Evolutionary conservation across 1,284 basidiomycete species (phyloP), one percentile per base, ranked within the genome.

Genomic region (Moniliella sp.): DNA sequence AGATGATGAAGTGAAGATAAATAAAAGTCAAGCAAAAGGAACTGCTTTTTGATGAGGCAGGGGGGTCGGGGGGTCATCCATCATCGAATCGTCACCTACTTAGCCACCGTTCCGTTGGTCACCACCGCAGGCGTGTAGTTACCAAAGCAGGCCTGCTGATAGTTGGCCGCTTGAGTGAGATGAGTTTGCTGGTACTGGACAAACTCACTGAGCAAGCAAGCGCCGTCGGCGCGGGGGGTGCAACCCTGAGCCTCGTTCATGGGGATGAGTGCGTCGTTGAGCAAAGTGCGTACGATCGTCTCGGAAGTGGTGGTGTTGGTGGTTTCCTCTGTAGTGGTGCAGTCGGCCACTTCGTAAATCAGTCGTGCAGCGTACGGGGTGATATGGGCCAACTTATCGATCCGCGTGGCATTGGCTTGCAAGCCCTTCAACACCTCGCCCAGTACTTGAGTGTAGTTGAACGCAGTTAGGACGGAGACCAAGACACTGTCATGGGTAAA

Each of bases 261-360:
- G 1, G 84, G 81, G 1, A 73, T 67, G 1, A 84, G 77, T 2
- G 78, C 83, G 53, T 91, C 84, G 62, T 88, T 88, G 60, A 82
- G 70, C 50, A 78, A 70, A 33, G 78, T 65, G 4, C 79, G 74
- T 42, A 83, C 74, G n/a, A n/a, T n/a, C n/a, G n/a, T n/a, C n/a
- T n/a, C n/a, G n/a, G n/a, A n/a, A n/a, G n/a, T n/a, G n/a, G n/a
- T n/a, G n/a, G n/a, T n/a, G n/a, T n/a, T n/a, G n/a, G n/a, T n/a
- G 47, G 80, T 78, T 0, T 57, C 64, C 16, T 67, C 68, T 1
- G 27, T 14, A 23, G 7, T n/a, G 21, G 34, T 15, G 42, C 46
- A 53, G 10, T 48, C 40, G 27, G 50, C 25, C 4, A 57, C 37
- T 21, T 49, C 39, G 15, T 46, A 45, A 1, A 44, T 49, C 5